These are phyloP conservation scores for Chytriomyces sp. DNA, from an alignment of 192 early-diverging fungal genomes.

Conservation along the genomic window DNA sequence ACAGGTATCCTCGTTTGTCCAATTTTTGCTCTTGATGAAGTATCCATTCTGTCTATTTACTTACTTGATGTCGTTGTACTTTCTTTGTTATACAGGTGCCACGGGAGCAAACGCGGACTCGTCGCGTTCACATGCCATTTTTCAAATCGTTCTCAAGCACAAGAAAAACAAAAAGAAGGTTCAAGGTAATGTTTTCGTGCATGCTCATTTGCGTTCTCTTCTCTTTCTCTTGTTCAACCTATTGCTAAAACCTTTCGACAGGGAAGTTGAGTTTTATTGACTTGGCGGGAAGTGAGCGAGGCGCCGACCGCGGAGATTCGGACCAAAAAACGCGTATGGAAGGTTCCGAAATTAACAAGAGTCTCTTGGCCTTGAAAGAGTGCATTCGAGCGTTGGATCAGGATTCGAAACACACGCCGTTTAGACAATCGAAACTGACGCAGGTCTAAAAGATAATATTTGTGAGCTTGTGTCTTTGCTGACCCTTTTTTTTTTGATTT, in stretches of 20 bases:
- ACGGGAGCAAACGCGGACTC: conserved; percentile 95
- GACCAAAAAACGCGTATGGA: conserved; percentile 97
- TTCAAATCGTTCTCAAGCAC: conserved; percentile 88
- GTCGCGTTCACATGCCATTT: conserved; percentile 95
- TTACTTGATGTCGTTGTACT: background rate
- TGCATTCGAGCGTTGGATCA: conserved; percentile 97
- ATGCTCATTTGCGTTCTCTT: background rate
- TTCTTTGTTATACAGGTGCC: conserved; percentile 57
- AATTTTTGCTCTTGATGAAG: no score
- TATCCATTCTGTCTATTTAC: background rate
- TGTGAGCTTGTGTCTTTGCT: background rate
- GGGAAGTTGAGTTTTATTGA: conserved; percentile 98
- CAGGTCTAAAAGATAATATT: conserved; percentile 59
- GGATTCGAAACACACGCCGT: conserved; percentile 94
- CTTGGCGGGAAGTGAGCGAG: conserved; percentile 96
- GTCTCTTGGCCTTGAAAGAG: conserved; percentile 95
- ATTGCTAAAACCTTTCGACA: conserved; percentile 2
- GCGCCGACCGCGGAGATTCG: conserved; percentile 93
- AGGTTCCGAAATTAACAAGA: conserved; percentile 99
- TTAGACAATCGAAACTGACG: conserved; percentile 96
- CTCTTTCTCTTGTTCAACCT: background rate
- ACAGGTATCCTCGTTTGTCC: conserved; percentile 70
- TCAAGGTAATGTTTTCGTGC: conserved; percentile 52
- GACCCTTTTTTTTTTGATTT: background rate
- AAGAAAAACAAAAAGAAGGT: conserved; percentile 65